These are phyloP conservation scores for Leishmania gerbilli DNA, from an alignment of 208 protist species.

Conservation along the genomic window DNA sequence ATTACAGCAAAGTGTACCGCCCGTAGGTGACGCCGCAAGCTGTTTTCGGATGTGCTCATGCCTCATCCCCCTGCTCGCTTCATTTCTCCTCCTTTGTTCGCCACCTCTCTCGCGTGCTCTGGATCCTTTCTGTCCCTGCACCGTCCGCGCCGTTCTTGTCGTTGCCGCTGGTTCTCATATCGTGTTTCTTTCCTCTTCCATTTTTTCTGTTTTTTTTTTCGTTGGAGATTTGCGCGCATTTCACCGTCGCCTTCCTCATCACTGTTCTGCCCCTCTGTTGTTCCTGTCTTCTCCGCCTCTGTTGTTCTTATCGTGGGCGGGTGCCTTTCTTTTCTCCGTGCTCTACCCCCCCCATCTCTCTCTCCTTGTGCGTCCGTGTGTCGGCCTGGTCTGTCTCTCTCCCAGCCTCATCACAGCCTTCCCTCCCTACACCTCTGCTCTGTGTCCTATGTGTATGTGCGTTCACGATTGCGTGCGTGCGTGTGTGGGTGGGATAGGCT, in stretches of 20 bases:
- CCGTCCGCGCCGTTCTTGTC: background rate
- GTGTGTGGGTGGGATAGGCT: background rate
- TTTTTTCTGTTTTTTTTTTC: background rate
- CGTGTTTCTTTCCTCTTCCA: background rate
- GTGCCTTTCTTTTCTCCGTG: background rate
- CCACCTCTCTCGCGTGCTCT: background rate
- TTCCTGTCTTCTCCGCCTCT: background rate
- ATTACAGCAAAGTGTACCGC: conserved; percentile 33
- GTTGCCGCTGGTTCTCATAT: background rate
- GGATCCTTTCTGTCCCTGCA: background rate
- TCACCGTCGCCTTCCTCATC: background rate
- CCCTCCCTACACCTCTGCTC: background rate
- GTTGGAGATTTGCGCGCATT: background rate
- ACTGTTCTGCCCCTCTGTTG: background rate
- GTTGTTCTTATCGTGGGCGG: no score
- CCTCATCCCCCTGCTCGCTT: background rate
- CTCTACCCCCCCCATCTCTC: background rate
- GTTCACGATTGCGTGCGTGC: background rate
- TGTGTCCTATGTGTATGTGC: background rate
- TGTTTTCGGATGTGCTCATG: background rate
- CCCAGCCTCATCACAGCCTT: background rate
- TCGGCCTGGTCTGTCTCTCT: background rate
- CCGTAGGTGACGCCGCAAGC: background rate
- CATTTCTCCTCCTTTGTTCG: background rate
- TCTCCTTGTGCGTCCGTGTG: background rate